Evolutionary conservation across 2,329 filamentous ascomycete genomes (phyloP).

Genomic region (Diaporthe capsici): DNA sequence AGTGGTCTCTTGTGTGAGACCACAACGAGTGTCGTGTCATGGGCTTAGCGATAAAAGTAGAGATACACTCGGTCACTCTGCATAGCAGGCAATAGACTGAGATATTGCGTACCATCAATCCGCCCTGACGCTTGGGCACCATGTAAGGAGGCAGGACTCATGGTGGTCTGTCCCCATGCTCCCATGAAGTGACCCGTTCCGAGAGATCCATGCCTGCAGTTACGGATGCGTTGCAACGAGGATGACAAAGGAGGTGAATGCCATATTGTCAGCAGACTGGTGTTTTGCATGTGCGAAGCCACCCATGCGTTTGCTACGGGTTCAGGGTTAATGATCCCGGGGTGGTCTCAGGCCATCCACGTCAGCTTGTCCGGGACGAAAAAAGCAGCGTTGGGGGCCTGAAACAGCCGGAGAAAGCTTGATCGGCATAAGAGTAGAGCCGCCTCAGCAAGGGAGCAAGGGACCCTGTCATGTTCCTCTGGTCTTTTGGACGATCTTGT

Average conservation of each 20-base stretch:
- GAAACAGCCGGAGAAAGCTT: constrained; percentile 20
- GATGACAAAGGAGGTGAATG: neutral
- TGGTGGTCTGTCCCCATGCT: neutral
- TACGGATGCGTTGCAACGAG: neutral
- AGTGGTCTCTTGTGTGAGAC: too few relatives aligned
- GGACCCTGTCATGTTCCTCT: neutral
- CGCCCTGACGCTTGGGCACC: too few relatives aligned
- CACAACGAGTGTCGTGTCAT: too few relatives aligned
- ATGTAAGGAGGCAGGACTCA: neutral
- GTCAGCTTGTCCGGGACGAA: constrained; percentile 13
- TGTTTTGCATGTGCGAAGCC: neutral
- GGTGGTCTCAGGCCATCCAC: neutral
- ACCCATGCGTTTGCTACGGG: neutral
- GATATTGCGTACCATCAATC: too few relatives aligned
- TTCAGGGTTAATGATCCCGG: neutral
- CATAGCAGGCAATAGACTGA: neutral
- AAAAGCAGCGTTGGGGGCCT: neutral
- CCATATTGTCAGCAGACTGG: neutral
- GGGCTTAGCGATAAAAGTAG: too few relatives aligned
- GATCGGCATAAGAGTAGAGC: constrained; percentile 25
- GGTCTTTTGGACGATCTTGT: neutral
- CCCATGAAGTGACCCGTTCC: too few relatives aligned
- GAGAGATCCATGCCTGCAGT: neutral
- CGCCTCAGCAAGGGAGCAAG: constrained; percentile 3
- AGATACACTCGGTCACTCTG: too few relatives aligned